A percentile compares a stretch with the other conserved stretches of the same genome.
These are phyloP conservation scores for Daldinia childiae DNA, from an alignment of 495 filamentous ascomycete genomes.

Conservation along the genomic window DNA sequence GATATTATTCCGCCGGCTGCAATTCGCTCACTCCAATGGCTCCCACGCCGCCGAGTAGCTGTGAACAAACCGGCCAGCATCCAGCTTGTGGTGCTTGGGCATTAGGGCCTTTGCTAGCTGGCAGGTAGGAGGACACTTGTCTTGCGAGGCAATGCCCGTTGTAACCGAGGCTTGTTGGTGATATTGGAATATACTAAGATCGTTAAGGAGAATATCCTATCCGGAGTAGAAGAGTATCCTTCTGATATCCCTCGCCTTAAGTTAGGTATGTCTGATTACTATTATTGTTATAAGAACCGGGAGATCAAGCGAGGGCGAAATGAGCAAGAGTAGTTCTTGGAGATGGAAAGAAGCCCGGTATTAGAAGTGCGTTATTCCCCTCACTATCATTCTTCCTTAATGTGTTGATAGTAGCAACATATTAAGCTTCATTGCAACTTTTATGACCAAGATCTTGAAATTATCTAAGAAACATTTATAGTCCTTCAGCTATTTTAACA, in stretches of 20 bases:
- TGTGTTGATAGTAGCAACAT: too few species aligned
- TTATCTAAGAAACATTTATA: not conserved
- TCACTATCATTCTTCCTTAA: too few species aligned
- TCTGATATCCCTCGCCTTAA: not conserved
- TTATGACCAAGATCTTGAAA: not conserved
- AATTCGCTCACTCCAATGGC: not conserved
- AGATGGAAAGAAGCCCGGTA: not conserved
- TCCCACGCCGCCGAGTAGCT: not conserved
- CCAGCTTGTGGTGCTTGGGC: not conserved
- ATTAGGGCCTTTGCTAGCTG: constrained; percentile 1
- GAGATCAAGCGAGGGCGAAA: not conserved
- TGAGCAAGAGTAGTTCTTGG: not conserved
- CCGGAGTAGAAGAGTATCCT: not conserved
- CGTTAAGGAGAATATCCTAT: not conserved
- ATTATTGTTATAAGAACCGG: not conserved
- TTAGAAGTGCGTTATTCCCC: not conserved
- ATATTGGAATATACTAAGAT: not conserved
- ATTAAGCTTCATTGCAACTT: too few species aligned
- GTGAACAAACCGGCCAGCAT: constrained; percentile 6
- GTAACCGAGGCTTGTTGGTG: not conserved
- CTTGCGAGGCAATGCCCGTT: constrained; percentile 9
- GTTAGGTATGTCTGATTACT: not conserved
- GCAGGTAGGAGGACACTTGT: constrained; percentile 4
- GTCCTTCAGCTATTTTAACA: not conserved
- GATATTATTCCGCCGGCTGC: constrained; percentile 5